Base-by-base conservation (phyloP, 306 rosid genomes). In the Lathyrus sativus region DNA sequence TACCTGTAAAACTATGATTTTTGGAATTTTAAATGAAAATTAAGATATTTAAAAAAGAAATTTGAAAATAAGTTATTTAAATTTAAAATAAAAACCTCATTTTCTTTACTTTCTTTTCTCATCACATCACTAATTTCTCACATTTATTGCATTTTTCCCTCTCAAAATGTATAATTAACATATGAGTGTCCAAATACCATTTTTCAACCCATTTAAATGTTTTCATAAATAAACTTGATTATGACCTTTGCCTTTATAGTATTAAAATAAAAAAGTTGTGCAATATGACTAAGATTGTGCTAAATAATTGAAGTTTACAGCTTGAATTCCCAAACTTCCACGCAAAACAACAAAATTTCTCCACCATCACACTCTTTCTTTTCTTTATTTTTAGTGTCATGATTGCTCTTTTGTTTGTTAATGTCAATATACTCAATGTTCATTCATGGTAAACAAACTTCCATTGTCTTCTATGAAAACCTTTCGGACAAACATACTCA, bases 281-380 rank as follows among this genome's bases (percentile, higher is more conserved):
- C 62, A 56, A 56, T 28, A 56, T 56, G 67, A 62, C 67, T 18
- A 38, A 62, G 33, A 62, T 61, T 62, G 67, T 62, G 33, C 48
- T 38, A 37, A 61, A 61, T 61, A 67, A 64, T 77, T 64, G 64
- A 62, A 48, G 55, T 71, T 71, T 67, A 67, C 69, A 63, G 72
- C 63, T 46, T 77, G 42, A 57, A 26, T 65, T 43, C 26, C 67
- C 35, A 14, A 8, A 46, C 65, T 57, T 64, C 53, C 55, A 13
- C 70, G 41, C 57, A 58, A 58, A 37, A 71, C 71, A 59, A 66
- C 77, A 75, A 70, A 75, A 49, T 39, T 49, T 22, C 11, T 69
- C 76, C 76, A 69, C 65, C 73, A 57, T 69, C 44, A 72, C n/a
- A 61, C 63, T 33, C 74, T 72, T n/a, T 58, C 51, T 17, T 50